These are phyloP conservation scores for Phytophthora cryptogea DNA, from an alignment of 352 stramenopile genomes.

Conservation along the genomic window DNA sequence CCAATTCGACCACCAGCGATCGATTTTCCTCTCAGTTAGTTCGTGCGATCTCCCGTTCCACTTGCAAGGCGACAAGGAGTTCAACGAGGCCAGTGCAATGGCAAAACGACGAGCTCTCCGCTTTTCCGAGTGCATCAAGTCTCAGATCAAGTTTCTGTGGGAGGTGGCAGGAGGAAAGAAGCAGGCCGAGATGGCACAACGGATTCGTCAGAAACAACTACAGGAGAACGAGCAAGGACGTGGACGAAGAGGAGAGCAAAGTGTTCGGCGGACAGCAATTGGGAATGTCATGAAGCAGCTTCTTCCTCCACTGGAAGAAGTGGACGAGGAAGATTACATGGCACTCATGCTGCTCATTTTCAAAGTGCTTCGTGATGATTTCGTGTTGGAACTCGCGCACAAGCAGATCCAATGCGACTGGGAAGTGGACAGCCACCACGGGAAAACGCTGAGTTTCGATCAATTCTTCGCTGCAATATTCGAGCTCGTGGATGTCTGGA, in stretches of 20 bases:
- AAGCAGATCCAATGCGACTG: conserved; percentile 79
- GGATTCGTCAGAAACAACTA: conserved; percentile 24
- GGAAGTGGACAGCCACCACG: conserved; percentile 75
- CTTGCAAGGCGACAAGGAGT: conserved; percentile 66
- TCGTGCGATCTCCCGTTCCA: conserved; percentile 66
- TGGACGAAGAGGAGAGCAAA: conserved; percentile 15
- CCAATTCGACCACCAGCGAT: conserved; percentile 75
- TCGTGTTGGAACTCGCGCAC: conserved; percentile 57
- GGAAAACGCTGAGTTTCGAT: conserved; percentile 53
- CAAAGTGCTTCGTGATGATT: conserved; percentile 77
- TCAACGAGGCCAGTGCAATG: conserved; percentile 68
- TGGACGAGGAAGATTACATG: conserved; percentile 72
- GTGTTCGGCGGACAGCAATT: conserved; percentile 20
- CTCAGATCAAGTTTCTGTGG: conserved; percentile 69
- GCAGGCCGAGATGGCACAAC: conserved; percentile 29
- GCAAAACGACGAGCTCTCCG: conserved; percentile 56
- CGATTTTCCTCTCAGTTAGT: conserved; percentile 27
- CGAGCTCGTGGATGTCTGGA: conserved; percentile 84
- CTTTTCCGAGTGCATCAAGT: conserved; percentile 47
- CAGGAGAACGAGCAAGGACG: conserved; percentile 15
- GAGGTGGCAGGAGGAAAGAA: conserved; percentile 56
- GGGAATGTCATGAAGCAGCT: conserved; percentile 4
- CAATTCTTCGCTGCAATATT: conserved; percentile 76
- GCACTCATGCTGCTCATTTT: conserved; percentile 79
- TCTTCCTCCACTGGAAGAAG: conserved; percentile 25